A percentile compares a stretch with the other conserved stretches of the same genome.
Evolutionary conservation across 2,329 filamentous ascomycete species (phyloP).

Genomic region (Fonsecaea multimorphosa): DNA sequence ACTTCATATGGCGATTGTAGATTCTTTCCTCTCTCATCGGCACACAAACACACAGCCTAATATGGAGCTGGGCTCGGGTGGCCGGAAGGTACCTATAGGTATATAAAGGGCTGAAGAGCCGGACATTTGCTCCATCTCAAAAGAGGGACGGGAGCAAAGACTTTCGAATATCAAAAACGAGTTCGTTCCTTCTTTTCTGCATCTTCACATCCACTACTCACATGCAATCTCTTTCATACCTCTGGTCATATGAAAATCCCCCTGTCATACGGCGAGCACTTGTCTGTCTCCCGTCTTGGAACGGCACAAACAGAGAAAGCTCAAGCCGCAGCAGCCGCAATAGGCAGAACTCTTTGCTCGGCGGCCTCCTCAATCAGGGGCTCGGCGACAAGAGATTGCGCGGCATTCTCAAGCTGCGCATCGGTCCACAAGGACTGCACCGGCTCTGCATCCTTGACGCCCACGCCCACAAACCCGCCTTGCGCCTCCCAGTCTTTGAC

Average conservation of each 20-base stretch:
- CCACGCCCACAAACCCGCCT: conserved; percentile 94
- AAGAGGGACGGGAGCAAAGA: conserved; percentile 22
- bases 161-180: conserved; percentile 8
- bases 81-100: conserved; percentile 19
- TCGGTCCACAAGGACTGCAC: conserved; percentile 88
- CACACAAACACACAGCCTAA: neutral
- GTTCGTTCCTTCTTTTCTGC: neutral
- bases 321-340: conserved; percentile 38
- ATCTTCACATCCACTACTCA: neutral
- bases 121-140: conserved; percentile 25
- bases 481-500: conserved; percentile 89
- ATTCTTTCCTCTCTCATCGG: conserved; percentile 16
- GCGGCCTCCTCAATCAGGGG: conserved; percentile 26
- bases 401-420: conserved; percentile 66
- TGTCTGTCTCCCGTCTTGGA: neutral
- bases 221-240: neutral
- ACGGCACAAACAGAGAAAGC: conserved; percentile 17
- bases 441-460: conserved; percentile 68
- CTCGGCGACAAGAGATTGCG: conserved; percentile 23
- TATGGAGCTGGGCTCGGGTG: neutral
- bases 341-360: conserved; percentile 28
- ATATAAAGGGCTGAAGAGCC: conserved; percentile 34
- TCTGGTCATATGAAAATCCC: neutral
- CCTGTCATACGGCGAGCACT: conserved; percentile 29
- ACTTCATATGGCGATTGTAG: conserved; percentile 24